Conservation (phyloP, 2,329 filamentous ascomycete species). For the Epichloe glyceriae region DNA sequence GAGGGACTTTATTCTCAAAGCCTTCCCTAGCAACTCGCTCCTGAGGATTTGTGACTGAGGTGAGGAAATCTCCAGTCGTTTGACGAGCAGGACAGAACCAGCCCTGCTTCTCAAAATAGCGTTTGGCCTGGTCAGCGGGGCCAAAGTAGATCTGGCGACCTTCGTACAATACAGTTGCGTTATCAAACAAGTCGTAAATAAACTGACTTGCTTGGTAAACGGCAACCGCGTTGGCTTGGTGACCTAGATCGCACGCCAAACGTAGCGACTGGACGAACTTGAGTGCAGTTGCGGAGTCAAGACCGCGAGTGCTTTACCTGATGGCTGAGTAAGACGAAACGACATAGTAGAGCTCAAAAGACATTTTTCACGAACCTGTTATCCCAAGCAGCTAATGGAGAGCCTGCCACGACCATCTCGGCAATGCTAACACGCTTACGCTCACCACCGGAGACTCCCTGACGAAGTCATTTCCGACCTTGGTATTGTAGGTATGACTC, state of each 20-base stretch:
- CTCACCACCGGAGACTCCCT: slow-evolving; percentile 61
- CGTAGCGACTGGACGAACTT: slow-evolving; percentile 59
- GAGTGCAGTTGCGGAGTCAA: slow-evolving; percentile 61
- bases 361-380: slow-evolving; percentile 33
- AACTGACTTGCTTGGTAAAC: slow-evolving; percentile 61
- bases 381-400: slow-evolving; percentile 50
- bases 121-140: slow-evolving; percentile 41
- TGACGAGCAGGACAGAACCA: slow-evolving; percentile 55
- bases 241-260: slow-evolving; percentile 49
- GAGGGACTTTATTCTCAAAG: slow-evolving; percentile 47
- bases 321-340: background rate
- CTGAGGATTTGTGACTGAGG: slow-evolving; percentile 50
- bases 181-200: slow-evolving; percentile 64
- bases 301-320: slow-evolving; percentile 43
- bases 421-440: slow-evolving; percentile 72
- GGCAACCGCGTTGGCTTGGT: slow-evolving; percentile 50
- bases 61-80: slow-evolving; percentile 58
- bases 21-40: slow-evolving; percentile 45
- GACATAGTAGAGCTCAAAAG: background rate
- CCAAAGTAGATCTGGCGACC: slow-evolving; percentile 70
- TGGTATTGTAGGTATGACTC: slow-evolving; percentile 57
- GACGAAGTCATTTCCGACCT: slow-evolving; percentile 62
- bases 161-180: slow-evolving; percentile 61
- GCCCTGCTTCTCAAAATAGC: slow-evolving; percentile 56
- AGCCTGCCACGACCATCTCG: slow-evolving; percentile 56